Evolutionary conservation across 2,329 filamentous ascomycete species (phyloP), one percentile per base, ranked within the genome.

Genomic region (Diaporthe sp.): DNA sequence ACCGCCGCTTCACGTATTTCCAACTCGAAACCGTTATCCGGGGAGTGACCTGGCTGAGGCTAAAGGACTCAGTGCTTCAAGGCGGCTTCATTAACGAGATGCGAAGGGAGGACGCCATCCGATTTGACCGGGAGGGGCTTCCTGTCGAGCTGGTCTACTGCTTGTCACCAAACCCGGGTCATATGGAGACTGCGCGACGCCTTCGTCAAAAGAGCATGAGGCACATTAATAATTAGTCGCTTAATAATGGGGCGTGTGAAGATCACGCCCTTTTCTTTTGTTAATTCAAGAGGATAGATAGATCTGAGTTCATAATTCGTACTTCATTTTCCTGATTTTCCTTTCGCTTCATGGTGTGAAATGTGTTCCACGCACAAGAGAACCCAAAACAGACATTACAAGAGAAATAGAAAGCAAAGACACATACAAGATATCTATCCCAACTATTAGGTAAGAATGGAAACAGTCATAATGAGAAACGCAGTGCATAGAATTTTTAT

Each of bases 1-100:
- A 49, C 6, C 28, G 51, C 3, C 63, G 73, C 8, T 75, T 75
- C 6, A 42, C 31, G 25, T 71, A 71, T 17, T 75, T 58, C 20
- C 65, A 47, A 20, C 39, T 42, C 0, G 53, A 15, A 15, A 75
- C 65, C 12, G 65, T 65, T 1, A 6, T 65, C 4, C 42, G 61
- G 1, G 42, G 13, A 9, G 25, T 13, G 2, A 65, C 61, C 10
- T 65, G 61, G 61, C 25, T 65, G 3, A 10, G 28, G 3, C 10
- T 65, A 1, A 47, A 47, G 28, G 42, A 4, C 17, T 47, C 42
- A 0, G 20, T 7, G 0, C 61, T 65, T 0, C 61, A 65, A n/a
- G 61, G 61, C 2, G 34, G 25, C 20, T 31, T 34, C 10, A 47
- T 65, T 2, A 1, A 10, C 25, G 61, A 65, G 25, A 65, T 65